phyloP scores from a whole-genome alignment of 345 rosid species.

The Heritiera littoralis region DNA sequence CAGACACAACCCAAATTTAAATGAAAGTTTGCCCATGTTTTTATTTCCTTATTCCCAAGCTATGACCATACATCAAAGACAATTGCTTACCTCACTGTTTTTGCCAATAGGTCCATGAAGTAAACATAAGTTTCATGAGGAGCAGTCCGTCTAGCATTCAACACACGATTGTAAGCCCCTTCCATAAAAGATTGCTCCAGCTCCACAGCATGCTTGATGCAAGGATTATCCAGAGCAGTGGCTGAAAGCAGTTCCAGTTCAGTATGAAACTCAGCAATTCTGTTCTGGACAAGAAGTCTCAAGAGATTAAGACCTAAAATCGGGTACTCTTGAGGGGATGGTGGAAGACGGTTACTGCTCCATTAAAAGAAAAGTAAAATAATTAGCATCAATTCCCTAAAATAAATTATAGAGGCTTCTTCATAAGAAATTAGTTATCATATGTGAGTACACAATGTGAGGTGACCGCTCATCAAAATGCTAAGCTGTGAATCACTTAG shows the following conservation, averaged over 20 bases:
- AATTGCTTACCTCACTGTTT: conserved; percentile 75
- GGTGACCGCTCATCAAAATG: not conserved
- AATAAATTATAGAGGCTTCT: not conserved
- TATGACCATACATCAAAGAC: not conserved
- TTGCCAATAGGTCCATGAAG: conserved; percentile 94
- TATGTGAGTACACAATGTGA: not conserved
- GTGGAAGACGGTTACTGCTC: conserved; percentile 63
- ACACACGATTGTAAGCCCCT: conserved; percentile 91
- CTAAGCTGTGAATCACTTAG: not conserved
- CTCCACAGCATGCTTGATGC: conserved; percentile 94
- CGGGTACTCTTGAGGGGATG: conserved; percentile 77
- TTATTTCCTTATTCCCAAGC: not conserved
- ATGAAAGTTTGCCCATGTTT: not conserved
- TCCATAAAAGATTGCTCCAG: conserved; percentile 99
- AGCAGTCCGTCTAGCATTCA: conserved; percentile 85
- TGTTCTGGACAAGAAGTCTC: conserved; percentile 85
- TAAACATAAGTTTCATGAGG: conserved; percentile 84
- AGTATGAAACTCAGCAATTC: no score
- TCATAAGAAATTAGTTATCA: not conserved
- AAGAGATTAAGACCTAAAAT: conserved; percentile 90
- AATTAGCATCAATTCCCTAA: not conserved
- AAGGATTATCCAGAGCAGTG: conserved; percentile 71
- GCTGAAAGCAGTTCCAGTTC: conserved; percentile 83
- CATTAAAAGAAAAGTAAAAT: conserved; percentile 26
- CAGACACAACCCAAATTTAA: not conserved